A percentile compares a stretch with the other conserved stretches of the same genome.
Conservation (phyloP, 768 basidiomycete genomes). For the Leccinellum albellum region DNA sequence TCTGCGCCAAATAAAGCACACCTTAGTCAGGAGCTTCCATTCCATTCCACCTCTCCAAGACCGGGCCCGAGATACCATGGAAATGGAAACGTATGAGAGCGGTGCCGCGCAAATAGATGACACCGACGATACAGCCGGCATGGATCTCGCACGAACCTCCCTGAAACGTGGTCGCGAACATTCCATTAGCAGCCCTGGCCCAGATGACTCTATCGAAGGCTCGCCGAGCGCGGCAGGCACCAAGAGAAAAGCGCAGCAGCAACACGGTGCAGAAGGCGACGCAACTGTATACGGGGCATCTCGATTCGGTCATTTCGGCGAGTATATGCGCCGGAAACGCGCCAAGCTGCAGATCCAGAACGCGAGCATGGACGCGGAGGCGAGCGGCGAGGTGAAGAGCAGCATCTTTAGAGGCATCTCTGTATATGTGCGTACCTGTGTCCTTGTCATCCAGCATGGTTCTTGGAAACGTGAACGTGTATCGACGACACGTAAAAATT, state of each 20-base stretch:
- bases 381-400: conserved; percentile 27
- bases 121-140: conserved; percentile 12
- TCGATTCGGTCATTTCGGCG: conserved; percentile 77
- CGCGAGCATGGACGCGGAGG: conserved; percentile 30
- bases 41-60: neutral
- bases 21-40: conserved; percentile 8
- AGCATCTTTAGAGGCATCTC: conserved; percentile 69
- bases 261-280: conserved; percentile 27
- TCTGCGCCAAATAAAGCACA: conserved; percentile 8
- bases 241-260: conserved; percentile 18
- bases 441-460: neutral
- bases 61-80: too few species aligned
- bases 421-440: conserved; percentile 67
- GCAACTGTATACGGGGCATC: conserved; percentile 68
- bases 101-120: conserved; percentile 10
- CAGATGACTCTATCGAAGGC: neutral
- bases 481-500: neutral
- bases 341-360: conserved; percentile 89
- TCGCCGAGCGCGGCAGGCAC: conserved; percentile 3
- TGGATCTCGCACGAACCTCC: conserved; percentile 30
- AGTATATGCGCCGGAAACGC: conserved; percentile 89
- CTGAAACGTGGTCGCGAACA: conserved; percentile 37
- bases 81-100: conserved; percentile 25
- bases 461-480: neutral
- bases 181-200: conserved; percentile 12